Percentiles rank a stretch among this genome's conserved stretches.
Evolutionary conservation across 2,329 filamentous ascomycete species (phyloP).

Genomic region (Claviceps spartinae): DNA sequence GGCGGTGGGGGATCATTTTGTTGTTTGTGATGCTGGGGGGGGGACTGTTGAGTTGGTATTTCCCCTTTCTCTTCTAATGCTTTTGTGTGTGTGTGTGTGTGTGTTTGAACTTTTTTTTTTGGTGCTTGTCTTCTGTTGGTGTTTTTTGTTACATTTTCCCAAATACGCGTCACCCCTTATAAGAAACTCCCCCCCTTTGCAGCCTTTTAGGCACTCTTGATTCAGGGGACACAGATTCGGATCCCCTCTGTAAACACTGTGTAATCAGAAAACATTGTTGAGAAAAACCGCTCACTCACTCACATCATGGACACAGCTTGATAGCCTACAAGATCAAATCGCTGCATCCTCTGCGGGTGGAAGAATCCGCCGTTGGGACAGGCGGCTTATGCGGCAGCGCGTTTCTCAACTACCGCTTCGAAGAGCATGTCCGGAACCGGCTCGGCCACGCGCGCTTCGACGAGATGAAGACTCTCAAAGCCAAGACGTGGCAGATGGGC

Average conservation of each 20-base stretch:
- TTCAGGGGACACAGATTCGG: too few relatives aligned
- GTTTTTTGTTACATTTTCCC: neutral
- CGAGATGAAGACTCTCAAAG: conserved; percentile 64
- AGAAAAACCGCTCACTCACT: neutral
- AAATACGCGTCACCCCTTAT: neutral
- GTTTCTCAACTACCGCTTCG: conserved; percentile 69
- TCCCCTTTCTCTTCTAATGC: neutral
- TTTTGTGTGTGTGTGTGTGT: too few relatives aligned
- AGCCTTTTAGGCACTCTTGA: neutral
- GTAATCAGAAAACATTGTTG: too few relatives aligned
- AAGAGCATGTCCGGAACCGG: conserved; percentile 57
- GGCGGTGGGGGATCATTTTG: conserved; percentile 52
- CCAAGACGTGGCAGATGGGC: conserved; percentile 69
- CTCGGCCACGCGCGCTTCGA: conserved; percentile 55
- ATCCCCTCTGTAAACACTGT: too few relatives aligned
- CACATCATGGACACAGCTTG: conserved; percentile 27
- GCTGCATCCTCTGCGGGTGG: conserved; percentile 55
- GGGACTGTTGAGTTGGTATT: conserved; percentile 50
- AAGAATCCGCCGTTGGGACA: conserved; percentile 68
- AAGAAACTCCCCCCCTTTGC: neutral
- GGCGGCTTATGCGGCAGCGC: conserved; percentile 67
- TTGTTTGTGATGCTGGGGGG: conserved; percentile 50
- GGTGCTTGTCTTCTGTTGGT: neutral
- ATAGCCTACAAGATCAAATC: conserved; percentile 75
- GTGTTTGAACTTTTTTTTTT: neutral